Conservation (phyloP, 176 grass and related monocot genomes). For the Zizania latifolia region DNA sequence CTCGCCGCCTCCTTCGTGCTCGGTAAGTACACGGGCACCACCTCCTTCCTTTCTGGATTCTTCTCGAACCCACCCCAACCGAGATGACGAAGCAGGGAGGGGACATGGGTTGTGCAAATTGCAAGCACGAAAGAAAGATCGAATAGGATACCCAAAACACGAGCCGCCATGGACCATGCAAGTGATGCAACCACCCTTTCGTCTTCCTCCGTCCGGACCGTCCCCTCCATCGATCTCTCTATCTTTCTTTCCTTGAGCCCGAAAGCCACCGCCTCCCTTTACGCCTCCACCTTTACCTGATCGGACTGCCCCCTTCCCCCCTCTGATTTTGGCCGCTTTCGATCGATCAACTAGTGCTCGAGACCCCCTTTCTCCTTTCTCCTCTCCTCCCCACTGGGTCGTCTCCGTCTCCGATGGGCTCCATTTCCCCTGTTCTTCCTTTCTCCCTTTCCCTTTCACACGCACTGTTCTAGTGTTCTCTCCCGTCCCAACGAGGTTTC, state of each 20-base stretch:
- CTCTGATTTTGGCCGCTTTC: neutral
- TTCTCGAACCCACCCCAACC: neutral
- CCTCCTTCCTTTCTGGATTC: neutral
- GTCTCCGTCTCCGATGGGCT: slow-evolving; percentile 16
- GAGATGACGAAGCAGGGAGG: neutral
- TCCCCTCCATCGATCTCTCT: neutral
- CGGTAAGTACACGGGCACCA: slow-evolving; percentile 33
- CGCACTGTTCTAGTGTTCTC: neutral
- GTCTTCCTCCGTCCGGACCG: neutral
- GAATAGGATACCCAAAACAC: slow-evolving; percentile 18
- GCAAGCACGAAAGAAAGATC: neutral
- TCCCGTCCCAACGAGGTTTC: too few relatives aligned
- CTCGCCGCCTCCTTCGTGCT: slow-evolving; percentile 83
- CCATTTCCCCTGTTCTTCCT: neutral
- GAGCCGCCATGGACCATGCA: slow-evolving; percentile 25
- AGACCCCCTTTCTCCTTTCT: too few relatives aligned
- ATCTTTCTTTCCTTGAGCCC: too few relatives aligned
- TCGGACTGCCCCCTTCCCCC: neutral
- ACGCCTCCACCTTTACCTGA: too few relatives aligned
- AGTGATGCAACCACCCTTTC: too few relatives aligned
- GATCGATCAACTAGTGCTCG: too few relatives aligned
- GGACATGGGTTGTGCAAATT: neutral
- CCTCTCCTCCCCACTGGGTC: neutral
- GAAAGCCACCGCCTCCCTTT: too few relatives aligned
- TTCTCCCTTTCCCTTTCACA: neutral